Conservation (phyloP, 169 alveolate species). For the Cryptosporidium andersoni region DNA sequence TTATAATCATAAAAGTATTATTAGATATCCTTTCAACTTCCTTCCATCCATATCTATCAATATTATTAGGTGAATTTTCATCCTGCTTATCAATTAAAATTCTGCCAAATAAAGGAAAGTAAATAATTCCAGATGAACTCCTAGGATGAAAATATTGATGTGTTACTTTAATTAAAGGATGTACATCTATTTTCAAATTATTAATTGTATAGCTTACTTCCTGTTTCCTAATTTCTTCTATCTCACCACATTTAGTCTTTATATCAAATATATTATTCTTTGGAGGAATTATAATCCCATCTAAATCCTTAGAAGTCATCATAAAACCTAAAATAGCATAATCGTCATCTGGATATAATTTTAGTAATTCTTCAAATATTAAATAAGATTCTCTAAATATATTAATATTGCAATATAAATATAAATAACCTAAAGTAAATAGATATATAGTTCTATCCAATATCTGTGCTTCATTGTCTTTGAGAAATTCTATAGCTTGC, state of each 20-base stretch:
- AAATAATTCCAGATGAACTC: slow-evolving; percentile 45
- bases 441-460: slow-evolving; percentile 30
- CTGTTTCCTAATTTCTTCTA: neutral
- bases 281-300: slow-evolving; percentile 27
- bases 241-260: neutral
- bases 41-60: slow-evolving; percentile 12
- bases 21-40: neutral
- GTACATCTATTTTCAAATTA: slow-evolving; percentile 5
- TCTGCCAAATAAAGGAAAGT: slow-evolving; percentile 20
- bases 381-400: slow-evolving; percentile 10
- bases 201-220: neutral
- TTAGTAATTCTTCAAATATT: slow-evolving; percentile 8
- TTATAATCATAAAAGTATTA: no score
- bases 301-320: slow-evolving; percentile 13
- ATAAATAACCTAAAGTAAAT: slow-evolving; percentile 14
- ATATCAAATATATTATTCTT: neutral
- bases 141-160: slow-evolving; percentile 18
- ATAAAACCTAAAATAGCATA: slow-evolving; percentile 35
- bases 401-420: slow-evolving; percentile 4
- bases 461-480: slow-evolving; percentile 12
- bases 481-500: slow-evolving; percentile 27
- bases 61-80: neutral
- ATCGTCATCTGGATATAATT: slow-evolving; percentile 53
- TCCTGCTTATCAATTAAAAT: neutral
- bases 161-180: slow-evolving; percentile 23